Conservation (phyloP, 2,329 filamentous ascomycete genomes). For the Rutstroemia sp. region DNA sequence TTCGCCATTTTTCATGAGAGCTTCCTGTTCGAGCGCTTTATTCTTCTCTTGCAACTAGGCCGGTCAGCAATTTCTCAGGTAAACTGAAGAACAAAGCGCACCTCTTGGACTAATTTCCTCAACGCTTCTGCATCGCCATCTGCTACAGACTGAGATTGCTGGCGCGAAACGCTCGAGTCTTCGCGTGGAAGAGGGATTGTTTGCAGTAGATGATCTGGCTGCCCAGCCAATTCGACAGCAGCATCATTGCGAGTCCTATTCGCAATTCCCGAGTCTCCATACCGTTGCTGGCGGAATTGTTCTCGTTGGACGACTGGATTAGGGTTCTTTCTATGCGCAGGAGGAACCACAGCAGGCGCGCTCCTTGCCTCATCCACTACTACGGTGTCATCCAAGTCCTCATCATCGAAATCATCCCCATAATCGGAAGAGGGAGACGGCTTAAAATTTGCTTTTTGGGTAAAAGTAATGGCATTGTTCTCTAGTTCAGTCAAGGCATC, state of each 20-base stretch:
- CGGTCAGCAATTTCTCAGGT: conserved; percentile 5
- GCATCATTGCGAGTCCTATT: conserved; percentile 11
- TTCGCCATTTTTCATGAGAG: conserved; percentile 61
- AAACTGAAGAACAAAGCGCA: conserved; percentile 9
- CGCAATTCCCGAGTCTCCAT: conserved; percentile 11
- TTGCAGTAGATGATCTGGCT: background rate
- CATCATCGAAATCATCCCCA: conserved; percentile 30
- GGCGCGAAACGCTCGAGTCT: conserved; percentile 13
- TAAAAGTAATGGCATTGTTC: conserved; percentile 53
- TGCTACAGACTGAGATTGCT: conserved; percentile 12
- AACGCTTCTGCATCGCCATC: conserved; percentile 16
- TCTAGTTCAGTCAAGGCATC: conserved; percentile 55
- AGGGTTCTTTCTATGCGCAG: conserved; percentile 12
- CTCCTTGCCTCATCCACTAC: conserved; percentile 34
- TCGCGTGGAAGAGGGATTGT: conserved; percentile 9
- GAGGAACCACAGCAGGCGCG: conserved; percentile 15
- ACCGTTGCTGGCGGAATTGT: conserved; percentile 20
- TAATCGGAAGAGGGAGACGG: conserved; percentile 30
- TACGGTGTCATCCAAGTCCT: conserved; percentile 46
- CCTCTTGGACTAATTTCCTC: conserved; percentile 24
- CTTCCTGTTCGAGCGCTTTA: conserved; percentile 47
- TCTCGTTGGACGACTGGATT: conserved; percentile 16
- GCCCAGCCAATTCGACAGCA: conserved; percentile 11
- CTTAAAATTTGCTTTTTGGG: conserved; percentile 28
- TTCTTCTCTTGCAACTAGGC: conserved; percentile 40